These are phyloP conservation scores for Scleromitrula shiraiana DNA, from an alignment of 2,329 filamentous ascomycete species.

Conservation along the genomic window DNA sequence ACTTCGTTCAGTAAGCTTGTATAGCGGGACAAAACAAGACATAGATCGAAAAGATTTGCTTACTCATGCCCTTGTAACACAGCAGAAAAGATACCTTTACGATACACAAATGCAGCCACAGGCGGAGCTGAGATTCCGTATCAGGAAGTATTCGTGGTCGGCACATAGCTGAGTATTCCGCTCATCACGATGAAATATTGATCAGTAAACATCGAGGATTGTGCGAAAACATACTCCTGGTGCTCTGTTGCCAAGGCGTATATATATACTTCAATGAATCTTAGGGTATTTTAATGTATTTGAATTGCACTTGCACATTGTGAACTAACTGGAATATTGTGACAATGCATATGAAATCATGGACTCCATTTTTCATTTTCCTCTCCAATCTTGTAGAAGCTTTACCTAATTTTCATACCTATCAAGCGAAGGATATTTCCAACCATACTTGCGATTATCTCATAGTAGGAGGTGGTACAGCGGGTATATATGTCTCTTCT, in stretches of 20 bases:
- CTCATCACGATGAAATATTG: neutral
- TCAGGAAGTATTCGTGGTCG: neutral
- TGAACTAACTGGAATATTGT: neutral
- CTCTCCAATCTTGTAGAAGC: too few species aligned
- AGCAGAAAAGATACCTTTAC: too few species aligned
- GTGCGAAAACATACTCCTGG: too few species aligned
- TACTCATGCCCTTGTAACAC: too few species aligned
- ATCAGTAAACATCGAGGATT: neutral
- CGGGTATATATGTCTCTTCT: neutral
- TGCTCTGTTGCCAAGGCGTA: neutral
- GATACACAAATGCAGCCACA: neutral
- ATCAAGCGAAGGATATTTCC: neutral
- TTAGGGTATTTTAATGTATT: neutral
- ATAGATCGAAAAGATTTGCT: too few species aligned
- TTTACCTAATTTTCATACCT: neutral
- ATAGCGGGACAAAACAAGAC: too few species aligned
- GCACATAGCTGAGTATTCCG: neutral
- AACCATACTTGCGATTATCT: conserved; percentile 1
- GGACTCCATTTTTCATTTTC: neutral
- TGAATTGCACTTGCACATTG: neutral
- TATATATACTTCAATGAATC: neutral
- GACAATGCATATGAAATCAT: neutral
- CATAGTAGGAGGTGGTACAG: neutral
- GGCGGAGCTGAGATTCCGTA: neutral
- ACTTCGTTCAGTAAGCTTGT: too few species aligned